These are phyloP conservation scores for Incumbomyces delicatus DNA, from an alignment of 2,329 filamentous ascomycete species.

Conservation along the genomic window DNA sequence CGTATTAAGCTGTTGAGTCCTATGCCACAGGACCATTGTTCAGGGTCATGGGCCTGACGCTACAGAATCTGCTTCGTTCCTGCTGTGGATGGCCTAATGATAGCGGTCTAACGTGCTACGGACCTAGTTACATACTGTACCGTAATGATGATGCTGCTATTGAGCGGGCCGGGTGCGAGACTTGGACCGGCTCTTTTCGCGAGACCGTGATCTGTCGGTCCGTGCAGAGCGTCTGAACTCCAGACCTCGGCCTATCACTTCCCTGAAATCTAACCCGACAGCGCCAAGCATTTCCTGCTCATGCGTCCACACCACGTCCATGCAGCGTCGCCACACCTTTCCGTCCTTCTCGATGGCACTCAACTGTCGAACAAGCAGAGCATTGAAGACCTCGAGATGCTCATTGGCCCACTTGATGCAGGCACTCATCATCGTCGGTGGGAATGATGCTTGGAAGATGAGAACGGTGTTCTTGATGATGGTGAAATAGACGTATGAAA, in stretches of 20 bases:
- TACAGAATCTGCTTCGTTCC: too few relatives aligned
- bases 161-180: neutral
- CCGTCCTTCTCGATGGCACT: slow-evolving; percentile 74
- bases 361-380: slow-evolving; percentile 69
- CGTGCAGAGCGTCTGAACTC: slow-evolving; percentile 10
- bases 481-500: slow-evolving; percentile 92
- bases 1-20: too few relatives aligned
- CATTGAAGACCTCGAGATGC: slow-evolving; percentile 83
- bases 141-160: too few relatives aligned
- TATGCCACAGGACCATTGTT: too few relatives aligned
- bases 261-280: slow-evolving; percentile 82
- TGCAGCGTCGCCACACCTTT: slow-evolving; percentile 69
- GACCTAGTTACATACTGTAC: too few relatives aligned
- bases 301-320: slow-evolving; percentile 71
- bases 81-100: too few relatives aligned
- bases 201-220: neutral
- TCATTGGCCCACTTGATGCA: slow-evolving; percentile 99
- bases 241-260: slow-evolving; percentile 58
- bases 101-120: too few relatives aligned
- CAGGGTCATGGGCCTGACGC: too few relatives aligned
- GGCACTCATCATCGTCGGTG: slow-evolving; percentile 77
- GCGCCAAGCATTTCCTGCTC: slow-evolving; percentile 63
- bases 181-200: neutral
- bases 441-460: slow-evolving; percentile 80
- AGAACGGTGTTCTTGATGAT: slow-evolving; percentile 87